Evolutionary conservation across 139 green algal species (phyloP).

Genomic region (Coccomyxa sp.): DNA sequence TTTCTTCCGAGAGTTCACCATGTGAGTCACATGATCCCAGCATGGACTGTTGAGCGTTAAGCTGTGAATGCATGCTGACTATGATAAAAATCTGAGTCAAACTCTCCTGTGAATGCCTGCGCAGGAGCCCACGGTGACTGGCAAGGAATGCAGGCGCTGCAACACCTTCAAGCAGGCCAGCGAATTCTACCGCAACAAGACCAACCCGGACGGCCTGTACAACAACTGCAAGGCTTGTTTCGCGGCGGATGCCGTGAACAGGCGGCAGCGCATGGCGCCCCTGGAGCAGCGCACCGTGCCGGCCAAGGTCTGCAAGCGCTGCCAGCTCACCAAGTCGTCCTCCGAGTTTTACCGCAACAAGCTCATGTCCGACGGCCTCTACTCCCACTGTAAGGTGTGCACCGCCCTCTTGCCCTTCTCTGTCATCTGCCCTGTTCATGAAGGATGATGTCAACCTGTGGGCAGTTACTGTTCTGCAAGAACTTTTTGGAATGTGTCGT

Average conservation of each 20-base stretch:
- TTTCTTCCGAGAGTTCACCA: no score
- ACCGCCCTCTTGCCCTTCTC: neutral
- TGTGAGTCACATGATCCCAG: no score
- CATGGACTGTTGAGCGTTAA: no score
- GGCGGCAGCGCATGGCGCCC: constrained; percentile 6
- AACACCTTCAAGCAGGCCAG: constrained; percentile 8
- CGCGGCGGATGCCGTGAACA: neutral
- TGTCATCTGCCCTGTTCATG: neutral
- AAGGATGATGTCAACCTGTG: no score
- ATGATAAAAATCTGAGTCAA: no score
- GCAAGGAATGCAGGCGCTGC: constrained; percentile 18
- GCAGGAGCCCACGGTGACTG: constrained; percentile 16
- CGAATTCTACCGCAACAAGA: constrained; percentile 26
- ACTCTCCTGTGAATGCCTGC: neutral
- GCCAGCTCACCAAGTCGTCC: constrained; percentile 7
- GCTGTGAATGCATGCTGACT: no score
- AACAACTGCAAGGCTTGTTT: constrained; percentile 31
- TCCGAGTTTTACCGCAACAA: constrained; percentile 20
- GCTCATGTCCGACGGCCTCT: constrained; percentile 15
- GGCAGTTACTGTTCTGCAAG: no score
- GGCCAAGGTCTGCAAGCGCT: constrained; percentile 12
- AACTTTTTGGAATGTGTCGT: no score
- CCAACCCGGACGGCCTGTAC: constrained; percentile 25
- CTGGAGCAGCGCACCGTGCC: constrained; percentile 11
- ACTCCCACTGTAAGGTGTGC: constrained; percentile 17